phyloP scores from a whole-genome alignment of 306 rosid species.

The Albizia julibrissin region DNA sequence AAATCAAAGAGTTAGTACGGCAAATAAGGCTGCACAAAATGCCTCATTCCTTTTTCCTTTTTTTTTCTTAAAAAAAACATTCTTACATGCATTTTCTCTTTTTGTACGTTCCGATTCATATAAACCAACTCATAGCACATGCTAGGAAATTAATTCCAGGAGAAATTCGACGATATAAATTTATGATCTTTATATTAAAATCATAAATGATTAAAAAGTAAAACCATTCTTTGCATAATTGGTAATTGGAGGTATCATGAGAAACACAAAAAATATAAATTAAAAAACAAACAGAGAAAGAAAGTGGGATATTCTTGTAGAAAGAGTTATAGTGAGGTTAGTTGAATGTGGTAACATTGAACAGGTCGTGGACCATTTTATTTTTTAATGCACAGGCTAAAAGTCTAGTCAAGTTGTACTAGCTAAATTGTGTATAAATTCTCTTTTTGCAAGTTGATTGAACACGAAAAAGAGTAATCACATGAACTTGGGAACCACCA shows the following conservation, averaged over 20 bases:
- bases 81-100: conserved; percentile 1
- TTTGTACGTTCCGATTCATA: conserved; percentile 12
- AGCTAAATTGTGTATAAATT: not conserved
- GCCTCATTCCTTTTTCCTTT: not conserved
- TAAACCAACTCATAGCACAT: not conserved
- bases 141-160: not conserved
- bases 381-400: conserved; percentile 23
- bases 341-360: not conserved
- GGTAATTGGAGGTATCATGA: not conserved
- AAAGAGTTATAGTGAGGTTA: not conserved
- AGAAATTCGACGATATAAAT: not conserved
- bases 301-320: not conserved
- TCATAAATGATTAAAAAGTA: not conserved
- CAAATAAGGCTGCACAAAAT: not conserved
- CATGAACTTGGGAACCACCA: not conserved
- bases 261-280: not conserved
- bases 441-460: not conserved
- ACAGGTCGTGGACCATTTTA: not conserved
- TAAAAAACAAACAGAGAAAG: not conserved
- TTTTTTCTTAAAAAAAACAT: not conserved
- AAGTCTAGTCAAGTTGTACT: conserved; percentile 36
- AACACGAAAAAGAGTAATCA: not conserved
- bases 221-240: not conserved
- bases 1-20: conserved; percentile 15
- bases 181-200: not conserved